Evolutionary conservation across 768 basidiomycete genomes (phyloP).

Genomic region (Boletus fagicola): DNA sequence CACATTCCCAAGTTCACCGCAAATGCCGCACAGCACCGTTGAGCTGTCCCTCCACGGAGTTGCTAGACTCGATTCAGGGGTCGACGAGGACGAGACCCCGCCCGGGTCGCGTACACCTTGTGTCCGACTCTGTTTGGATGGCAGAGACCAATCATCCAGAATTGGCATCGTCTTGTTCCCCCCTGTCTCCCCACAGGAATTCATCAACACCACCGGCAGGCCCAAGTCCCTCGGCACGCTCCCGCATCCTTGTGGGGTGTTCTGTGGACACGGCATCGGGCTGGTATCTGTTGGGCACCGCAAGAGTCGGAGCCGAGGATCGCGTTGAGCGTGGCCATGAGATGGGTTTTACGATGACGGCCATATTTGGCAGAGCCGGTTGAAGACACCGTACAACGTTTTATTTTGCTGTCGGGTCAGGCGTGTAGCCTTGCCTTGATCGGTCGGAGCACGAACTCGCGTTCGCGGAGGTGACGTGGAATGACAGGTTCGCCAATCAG

Average conservation of each 20-base stretch:
- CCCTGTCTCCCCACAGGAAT: constrained; percentile 85
- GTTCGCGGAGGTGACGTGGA: not conserved
- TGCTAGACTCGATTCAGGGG: constrained; percentile 91
- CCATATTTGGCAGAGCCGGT: not conserved
- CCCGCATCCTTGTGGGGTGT: constrained; percentile 59
- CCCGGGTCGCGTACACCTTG: constrained; percentile 66
- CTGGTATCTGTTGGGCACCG: constrained; percentile 14
- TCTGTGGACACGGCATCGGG: constrained; percentile 30
- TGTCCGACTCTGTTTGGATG: constrained; percentile 68
- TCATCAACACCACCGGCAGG: constrained; percentile 87
- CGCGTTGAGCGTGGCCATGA: not conserved
- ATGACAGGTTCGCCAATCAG: constrained; percentile 24
- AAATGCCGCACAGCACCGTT: constrained; percentile 59
- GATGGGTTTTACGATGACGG: not conserved
- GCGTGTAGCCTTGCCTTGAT: no score
- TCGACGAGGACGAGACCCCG: constrained; percentile 87
- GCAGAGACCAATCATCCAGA: constrained; percentile 56
- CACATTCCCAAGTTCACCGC: constrained; percentile 43
- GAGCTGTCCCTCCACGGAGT: constrained; percentile 64
- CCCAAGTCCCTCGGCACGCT: constrained; percentile 53
- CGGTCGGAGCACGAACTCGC: not conserved
- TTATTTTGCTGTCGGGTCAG: not conserved
- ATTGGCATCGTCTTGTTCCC: constrained; percentile 58
- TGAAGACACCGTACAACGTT: not conserved
- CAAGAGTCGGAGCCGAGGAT: constrained; percentile 2